phyloP scores from a whole-genome alignment of 257 asterid genomes.

The Fraxinus cuspidata region DNA sequence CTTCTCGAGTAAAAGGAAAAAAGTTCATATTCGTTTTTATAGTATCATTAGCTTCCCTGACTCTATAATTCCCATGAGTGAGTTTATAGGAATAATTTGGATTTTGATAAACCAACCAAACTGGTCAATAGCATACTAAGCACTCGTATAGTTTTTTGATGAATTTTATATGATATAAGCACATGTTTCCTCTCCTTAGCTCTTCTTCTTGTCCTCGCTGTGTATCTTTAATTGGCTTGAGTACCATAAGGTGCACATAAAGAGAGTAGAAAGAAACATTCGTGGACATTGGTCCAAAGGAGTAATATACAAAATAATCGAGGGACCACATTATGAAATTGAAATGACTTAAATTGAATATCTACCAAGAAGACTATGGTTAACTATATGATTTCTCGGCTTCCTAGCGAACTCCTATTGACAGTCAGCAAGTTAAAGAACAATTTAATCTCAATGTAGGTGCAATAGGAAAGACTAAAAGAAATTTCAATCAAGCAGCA shows the following conservation, averaged over 20 bases:
- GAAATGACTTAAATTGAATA: neutral
- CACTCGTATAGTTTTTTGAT: neutral
- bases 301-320: neutral
- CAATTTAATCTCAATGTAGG: neutral
- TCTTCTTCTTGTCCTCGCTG: neutral
- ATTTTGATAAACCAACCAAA: too few relatives aligned
- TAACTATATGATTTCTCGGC: neutral
- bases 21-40: too few relatives aligned
- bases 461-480: neutral
- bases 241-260: neutral
- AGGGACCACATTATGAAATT: neutral
- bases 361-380: neutral
- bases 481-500: neutral
- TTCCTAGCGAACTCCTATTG: neutral
- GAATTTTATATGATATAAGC: neutral
- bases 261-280: neutral
- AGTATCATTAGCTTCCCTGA: too few relatives aligned
- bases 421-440: neutral
- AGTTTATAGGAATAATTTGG: too few relatives aligned
- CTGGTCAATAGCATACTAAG: neutral
- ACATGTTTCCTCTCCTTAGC: neutral
- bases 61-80: too few relatives aligned
- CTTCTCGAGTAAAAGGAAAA: too few relatives aligned
- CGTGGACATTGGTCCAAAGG: neutral
- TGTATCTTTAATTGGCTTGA: neutral